Conservation (phyloP, 176 grass and related monocot species). For the Oryza longistaminata region DNA sequence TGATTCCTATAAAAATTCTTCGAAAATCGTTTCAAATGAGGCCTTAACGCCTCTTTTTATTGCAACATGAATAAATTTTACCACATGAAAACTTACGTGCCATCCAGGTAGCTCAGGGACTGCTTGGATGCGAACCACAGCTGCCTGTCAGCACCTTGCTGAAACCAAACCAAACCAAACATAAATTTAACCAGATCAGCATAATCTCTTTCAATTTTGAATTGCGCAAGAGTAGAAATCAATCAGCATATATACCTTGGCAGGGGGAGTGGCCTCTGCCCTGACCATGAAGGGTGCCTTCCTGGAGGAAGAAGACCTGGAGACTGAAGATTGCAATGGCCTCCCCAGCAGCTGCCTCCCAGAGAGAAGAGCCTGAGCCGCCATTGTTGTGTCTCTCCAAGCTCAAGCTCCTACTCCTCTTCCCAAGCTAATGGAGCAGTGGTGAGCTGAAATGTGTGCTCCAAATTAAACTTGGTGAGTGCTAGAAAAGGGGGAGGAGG, state of each 20-base stretch:
- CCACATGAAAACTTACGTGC: conserved; percentile 54
- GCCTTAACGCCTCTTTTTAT: no score
- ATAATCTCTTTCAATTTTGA: background rate
- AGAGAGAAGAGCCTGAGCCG: conserved; percentile 80
- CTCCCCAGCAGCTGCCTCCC: conserved; percentile 80
- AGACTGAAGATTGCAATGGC: conserved; percentile 50
- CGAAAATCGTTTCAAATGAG: no score
- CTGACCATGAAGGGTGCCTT: conserved; percentile 72
- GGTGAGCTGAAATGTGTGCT: conserved; percentile 33
- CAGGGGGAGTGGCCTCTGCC: conserved; percentile 80
- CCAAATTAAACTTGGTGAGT: conserved; percentile 15
- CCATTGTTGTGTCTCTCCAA: conserved; percentile 37
- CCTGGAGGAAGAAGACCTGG: conserved; percentile 53
- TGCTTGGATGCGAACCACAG: conserved; percentile 98
- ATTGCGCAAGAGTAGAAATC: background rate
- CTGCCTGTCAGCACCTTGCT: conserved; percentile 90
- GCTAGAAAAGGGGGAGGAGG: conserved; percentile 34
- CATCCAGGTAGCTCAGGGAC: conserved; percentile 84
- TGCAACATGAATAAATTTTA: no score
- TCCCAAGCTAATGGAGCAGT: background rate
- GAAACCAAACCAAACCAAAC: background rate
- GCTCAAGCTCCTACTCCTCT: conserved; percentile 9
- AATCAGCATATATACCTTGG: conserved; percentile 50
- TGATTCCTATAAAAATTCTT: no score
- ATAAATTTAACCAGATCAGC: background rate